These are phyloP conservation scores for Starmera amethionina DNA, from an alignment of 805 yeast genomes.

Conservation along the genomic window DNA sequence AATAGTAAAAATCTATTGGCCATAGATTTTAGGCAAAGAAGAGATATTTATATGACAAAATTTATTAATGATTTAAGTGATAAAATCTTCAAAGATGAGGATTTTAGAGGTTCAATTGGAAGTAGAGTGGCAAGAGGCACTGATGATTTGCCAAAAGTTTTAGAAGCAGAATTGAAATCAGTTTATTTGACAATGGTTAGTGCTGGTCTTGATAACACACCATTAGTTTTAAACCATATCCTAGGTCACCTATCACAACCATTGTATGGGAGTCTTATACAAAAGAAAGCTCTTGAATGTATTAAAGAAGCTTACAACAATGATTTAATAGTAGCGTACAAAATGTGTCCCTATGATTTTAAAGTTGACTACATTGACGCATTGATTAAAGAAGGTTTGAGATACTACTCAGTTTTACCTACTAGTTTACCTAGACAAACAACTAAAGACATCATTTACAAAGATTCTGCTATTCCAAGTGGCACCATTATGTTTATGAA, in stretches of 20 bases:
- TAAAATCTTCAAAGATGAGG: constrained; percentile 17
- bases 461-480: constrained; percentile 36
- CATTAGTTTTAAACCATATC: constrained; percentile 50
- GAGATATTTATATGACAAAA: constrained; percentile 39
- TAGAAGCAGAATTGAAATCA: constrained; percentile 38
- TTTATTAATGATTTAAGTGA: constrained; percentile 22
- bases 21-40: constrained; percentile 25
- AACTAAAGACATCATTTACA: constrained; percentile 36
- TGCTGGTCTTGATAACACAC: constrained; percentile 70
- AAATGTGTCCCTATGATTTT: constrained; percentile 17
- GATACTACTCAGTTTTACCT: constrained; percentile 59
- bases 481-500: constrained; percentile 56
- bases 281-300: constrained; percentile 32
- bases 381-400: constrained; percentile 48
- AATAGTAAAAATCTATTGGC: constrained; percentile 15
- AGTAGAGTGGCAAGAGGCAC: constrained; percentile 15
- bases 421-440: constrained; percentile 55
- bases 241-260: constrained; percentile 48
- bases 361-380: constrained; percentile 45
- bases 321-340: constrained; percentile 26
- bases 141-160: constrained; percentile 14
- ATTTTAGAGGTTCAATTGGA: constrained; percentile 23
- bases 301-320: constrained; percentile 25
- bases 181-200: constrained; percentile 68
- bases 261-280: constrained; percentile 26